Conservation (phyloP, 2,329 filamentous ascomycete genomes). For the Calonectria honghensis region DNA sequence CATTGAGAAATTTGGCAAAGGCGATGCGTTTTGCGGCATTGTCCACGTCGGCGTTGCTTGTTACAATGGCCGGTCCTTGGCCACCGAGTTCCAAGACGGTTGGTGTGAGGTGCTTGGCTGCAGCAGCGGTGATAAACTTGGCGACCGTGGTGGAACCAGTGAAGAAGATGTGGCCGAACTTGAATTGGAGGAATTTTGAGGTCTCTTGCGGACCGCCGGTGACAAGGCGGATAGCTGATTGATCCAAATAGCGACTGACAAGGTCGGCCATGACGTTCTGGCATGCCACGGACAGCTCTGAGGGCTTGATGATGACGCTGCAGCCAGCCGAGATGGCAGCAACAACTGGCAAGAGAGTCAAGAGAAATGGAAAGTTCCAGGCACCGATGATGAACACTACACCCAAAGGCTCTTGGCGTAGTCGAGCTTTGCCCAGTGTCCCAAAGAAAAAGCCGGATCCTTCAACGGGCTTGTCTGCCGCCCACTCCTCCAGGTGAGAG, state of each 20-base stretch:
- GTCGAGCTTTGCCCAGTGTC: slow-evolving; percentile 51
- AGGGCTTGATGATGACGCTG: slow-evolving; percentile 66
- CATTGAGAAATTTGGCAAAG: slow-evolving; percentile 64
- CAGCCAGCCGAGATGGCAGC: slow-evolving; percentile 66
- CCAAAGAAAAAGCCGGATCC: slow-evolving; percentile 55
- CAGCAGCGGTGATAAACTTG: slow-evolving; percentile 61
- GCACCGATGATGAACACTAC: slow-evolving; percentile 66
- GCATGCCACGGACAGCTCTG: slow-evolving; percentile 60
- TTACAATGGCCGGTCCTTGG: slow-evolving; percentile 67
- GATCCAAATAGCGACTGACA: slow-evolving; percentile 66
- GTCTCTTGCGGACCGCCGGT: slow-evolving; percentile 63
- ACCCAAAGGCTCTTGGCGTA: slow-evolving; percentile 66
- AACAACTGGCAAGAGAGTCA: slow-evolving; percentile 62
- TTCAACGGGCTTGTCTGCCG: slow-evolving; percentile 58
- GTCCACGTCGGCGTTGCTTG: slow-evolving; percentile 62
- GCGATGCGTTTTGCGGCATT: slow-evolving; percentile 66
- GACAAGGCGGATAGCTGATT: slow-evolving; percentile 59
- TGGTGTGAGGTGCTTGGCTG: slow-evolving; percentile 67
- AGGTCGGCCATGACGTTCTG: slow-evolving; percentile 61
- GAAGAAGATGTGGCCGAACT: slow-evolving; percentile 68
- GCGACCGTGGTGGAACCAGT: slow-evolving; percentile 64
- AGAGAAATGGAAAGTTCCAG: slow-evolving; percentile 67
- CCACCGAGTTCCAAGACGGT: slow-evolving; percentile 67
- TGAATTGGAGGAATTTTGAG: slow-evolving; percentile 59
- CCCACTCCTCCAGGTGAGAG: slow-evolving; percentile 63